Evolutionary conservation across 2,329 filamentous ascomycete genomes (phyloP).

Genomic region (Colletotrichum zoysiae): DNA sequence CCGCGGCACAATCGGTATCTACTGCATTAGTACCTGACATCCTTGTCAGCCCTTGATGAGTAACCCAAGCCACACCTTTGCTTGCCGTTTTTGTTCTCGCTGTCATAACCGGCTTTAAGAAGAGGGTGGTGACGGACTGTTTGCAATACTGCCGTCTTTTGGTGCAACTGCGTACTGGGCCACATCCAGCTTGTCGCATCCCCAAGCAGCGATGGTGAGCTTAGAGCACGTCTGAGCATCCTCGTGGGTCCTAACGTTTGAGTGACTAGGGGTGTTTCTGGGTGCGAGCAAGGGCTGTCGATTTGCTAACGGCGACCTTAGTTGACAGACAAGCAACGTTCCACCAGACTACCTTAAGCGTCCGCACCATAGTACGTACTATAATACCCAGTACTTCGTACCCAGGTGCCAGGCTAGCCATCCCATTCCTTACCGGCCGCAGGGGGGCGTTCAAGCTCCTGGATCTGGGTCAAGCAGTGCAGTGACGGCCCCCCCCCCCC

Average conservation of each 20-base stretch:
- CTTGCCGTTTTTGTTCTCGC: not conserved
- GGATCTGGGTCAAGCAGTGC: slow-evolving; percentile 25
- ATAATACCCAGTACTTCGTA: not conserved
- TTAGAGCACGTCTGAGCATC: slow-evolving; percentile 15
- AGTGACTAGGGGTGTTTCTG: slow-evolving; percentile 18
- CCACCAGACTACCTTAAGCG: slow-evolving; percentile 29
- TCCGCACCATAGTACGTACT: slow-evolving; percentile 13
- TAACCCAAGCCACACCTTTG: not conserved
- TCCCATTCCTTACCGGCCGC: slow-evolving; percentile 21
- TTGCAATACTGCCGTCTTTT: not conserved
- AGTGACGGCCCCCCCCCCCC: not conserved
- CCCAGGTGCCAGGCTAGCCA: not conserved
- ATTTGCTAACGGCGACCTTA: slow-evolving; percentile 34
- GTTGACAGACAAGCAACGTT: slow-evolving; percentile 41
- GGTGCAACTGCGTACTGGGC: not conserved
- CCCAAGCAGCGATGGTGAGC: not conserved
- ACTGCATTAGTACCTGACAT: slow-evolving; percentile 2
- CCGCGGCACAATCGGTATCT: slow-evolving; percentile 10
- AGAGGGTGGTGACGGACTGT: not conserved
- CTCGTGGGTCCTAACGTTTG: slow-evolving; percentile 19
- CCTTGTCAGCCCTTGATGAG: not conserved
- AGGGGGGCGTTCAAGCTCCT: slow-evolving; percentile 18
- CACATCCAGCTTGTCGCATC: slow-evolving; percentile 1
- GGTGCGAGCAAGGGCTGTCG: slow-evolving; percentile 14
- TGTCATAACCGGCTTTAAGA: not conserved